Base-by-base conservation (phyloP, 2,329 filamentous ascomycete species). In the Tolypocladium pustulatum region DNA sequence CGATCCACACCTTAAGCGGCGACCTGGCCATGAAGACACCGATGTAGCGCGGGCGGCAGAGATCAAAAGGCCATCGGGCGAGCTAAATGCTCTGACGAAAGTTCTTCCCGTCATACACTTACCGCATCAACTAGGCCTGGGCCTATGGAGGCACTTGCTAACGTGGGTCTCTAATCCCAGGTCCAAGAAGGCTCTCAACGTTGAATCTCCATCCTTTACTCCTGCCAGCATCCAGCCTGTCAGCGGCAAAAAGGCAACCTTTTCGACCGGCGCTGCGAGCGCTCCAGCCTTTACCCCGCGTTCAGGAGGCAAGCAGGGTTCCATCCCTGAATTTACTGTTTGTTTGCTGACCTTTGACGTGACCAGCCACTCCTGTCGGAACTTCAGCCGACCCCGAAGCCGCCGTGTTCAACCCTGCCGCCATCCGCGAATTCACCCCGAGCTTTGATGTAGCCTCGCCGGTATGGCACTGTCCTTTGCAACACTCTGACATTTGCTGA, bases 131-230 rank as follows among this genome's bases (percentile, higher is more conserved):
- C 17, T 41, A 51, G 27, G 10, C 17, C 10, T 51, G 30, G n/a
- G 27, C 22, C 15, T 4, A n/a, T 13, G 10, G 30, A 34, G 15
- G 4, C 30, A 22, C 22, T 22, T 34, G 10, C 49, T 52, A 22
- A 52, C 30, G 20, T 13, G 4, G 27, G 20, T 5, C 3, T 12
- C 49, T 46, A 9, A 30, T 46, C 51, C 60, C 60, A 81, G 78
- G 60, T 69, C 77, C 30, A 91, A 90, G 73, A 94, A 91, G 73
- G 80, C 88, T 34, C 81, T 99, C 65, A 99, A 96, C 72, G 94
- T 96, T 68, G 94, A 97, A 68, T 97, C 94, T 10, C 93, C 94
- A 15, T 90, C 93, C 54, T 99, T 99, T 72, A 97, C 91, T 0
- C 93, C 93, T 7, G 77, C 83, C 17, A 76, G 71, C 60, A 65